Base-by-base conservation (phyloP, 805 yeast genomes). In the Ogataea neopini region DNA sequence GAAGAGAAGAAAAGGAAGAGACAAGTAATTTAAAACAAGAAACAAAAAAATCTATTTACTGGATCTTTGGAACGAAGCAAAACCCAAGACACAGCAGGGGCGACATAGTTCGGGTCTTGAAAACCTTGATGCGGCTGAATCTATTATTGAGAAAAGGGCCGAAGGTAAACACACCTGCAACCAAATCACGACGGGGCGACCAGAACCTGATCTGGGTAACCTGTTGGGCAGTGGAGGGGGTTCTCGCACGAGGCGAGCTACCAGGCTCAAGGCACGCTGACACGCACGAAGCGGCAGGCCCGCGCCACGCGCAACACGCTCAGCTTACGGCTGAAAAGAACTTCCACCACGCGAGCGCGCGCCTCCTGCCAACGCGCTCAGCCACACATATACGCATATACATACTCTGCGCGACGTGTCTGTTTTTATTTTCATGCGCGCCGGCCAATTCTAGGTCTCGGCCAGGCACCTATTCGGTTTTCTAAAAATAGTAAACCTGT, bases 361-460 rank as follows among this genome's bases (percentile, higher is more conserved):
- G 20, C 17, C 18, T 30, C 14, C 30, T 3, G 20, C 32, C 10
- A 13, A 37, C 40, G 19, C 40, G 40, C 40, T 37, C 40, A 37
- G 40, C 40, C 40, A 37, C 40, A 37, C 17, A 3, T 10, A 3
- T 19, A 9, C 11, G 25, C 25, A 34, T 19, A 19, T 22, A 15
- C 23, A 14, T 15, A 18, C 26, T 15, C 18, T 14, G 28, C 40
- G 40, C 23, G 30, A 14, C 40, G 40, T 37, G 40, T 37, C 29
- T 37, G 40, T 37, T 37, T 37, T 23, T 23, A 14, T 37, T 37
- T 36, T 37, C 20, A 37, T 23, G 40, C 40, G 40, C 40, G 40
- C 15, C 30, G 40, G 40, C 40, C 40, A 37, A 37, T 37, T 30
- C 40, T 23, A 30, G n/a, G 40, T 37, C 40, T 37, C 40, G 40